Evolutionary conservation across 352 stramenopile species (phyloP), one percentile per base, ranked within the genome.

Genomic region (Pythium brassicae): DNA sequence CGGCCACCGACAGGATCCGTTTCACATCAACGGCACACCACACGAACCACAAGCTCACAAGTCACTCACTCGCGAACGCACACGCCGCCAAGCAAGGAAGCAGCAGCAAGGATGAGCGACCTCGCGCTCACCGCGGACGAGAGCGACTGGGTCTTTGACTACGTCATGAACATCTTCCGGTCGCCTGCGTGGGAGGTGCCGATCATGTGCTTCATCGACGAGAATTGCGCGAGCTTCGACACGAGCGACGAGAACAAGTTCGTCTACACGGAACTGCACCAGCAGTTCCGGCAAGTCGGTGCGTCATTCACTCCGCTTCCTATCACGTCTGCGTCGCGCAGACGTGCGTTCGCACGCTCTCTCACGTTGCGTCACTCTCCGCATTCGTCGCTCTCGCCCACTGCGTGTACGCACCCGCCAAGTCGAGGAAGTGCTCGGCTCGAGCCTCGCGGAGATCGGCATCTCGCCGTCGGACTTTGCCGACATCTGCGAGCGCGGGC

Each of bases 231-330:
- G 27, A 87, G 85, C 58, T 96, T 96, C 61, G 83, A 94, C 74
- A 92, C 86, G 46, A 71, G 75, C 50, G 87, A 96, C 47, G 87
- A 96, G 63, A 96, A 96, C 70, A 96, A 95, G 63, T 86, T 96
- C 44, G 62, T 85, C 27, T 94, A 96, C 77, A 89, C 80, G 55
- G 78, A 94, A 47, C 62, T 94, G 45, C 84, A 96, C 67, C 25
- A 69, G 53, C 80, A 94, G 57, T 96, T 95, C 68, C 78, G 78
- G 43, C 72, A 88, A 50, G 50, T 87, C 39, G 68, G 71, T 81
- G 49, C n/a, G 57, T 27, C 37, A 32, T 4, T 20, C n/a, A 26
- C 45, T 15, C 25, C 0, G 3, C 40, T 45, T 11, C n/a, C 6
- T 22, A 25, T 8, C 7, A 8, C 15, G 37, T 43, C 37, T 7